These are phyloP conservation scores for Alternaria sp. DNA, from an alignment of 2,329 filamentous ascomycete genomes.

Conservation along the genomic window DNA sequence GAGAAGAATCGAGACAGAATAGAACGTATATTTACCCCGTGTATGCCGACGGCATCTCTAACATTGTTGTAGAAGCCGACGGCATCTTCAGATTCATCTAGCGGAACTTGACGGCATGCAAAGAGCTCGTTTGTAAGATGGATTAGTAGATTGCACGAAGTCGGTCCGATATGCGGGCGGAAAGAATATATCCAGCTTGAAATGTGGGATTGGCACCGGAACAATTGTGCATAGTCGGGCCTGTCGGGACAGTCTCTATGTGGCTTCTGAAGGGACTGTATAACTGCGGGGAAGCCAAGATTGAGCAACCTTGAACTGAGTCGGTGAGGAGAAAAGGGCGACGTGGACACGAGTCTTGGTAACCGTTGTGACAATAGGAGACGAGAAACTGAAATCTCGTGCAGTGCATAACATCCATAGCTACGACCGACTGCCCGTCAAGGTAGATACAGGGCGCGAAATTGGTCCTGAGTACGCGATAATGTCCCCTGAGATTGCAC, in stretches of 20 bases:
- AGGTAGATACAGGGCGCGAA: no score
- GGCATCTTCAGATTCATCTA: not conserved
- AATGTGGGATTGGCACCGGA: not conserved
- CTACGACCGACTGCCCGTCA: no score
- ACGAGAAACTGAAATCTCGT: no score
- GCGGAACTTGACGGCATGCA: no score
- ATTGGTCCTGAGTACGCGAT: no score
- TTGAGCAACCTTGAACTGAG: not conserved
- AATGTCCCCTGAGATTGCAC: no score
- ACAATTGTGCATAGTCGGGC: no score
- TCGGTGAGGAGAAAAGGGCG: not conserved
- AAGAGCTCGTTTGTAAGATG: not conserved
- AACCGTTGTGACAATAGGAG: no score
- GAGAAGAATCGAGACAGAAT: no score
- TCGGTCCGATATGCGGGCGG: not conserved
- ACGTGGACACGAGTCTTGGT: not conserved
- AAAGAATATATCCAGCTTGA: not conserved
- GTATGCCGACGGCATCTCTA: no score
- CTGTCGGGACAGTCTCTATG: not conserved
- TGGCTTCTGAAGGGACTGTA: not conserved
- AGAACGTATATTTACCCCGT: not conserved
- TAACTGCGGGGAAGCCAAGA: not conserved
- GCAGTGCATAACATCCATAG: no score
- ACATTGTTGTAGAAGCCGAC: not conserved
- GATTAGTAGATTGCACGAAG: not conserved